These are phyloP conservation scores for Ganoderma meredithae DNA, from an alignment of 1,284 basidiomycete species.

Conservation along the genomic window DNA sequence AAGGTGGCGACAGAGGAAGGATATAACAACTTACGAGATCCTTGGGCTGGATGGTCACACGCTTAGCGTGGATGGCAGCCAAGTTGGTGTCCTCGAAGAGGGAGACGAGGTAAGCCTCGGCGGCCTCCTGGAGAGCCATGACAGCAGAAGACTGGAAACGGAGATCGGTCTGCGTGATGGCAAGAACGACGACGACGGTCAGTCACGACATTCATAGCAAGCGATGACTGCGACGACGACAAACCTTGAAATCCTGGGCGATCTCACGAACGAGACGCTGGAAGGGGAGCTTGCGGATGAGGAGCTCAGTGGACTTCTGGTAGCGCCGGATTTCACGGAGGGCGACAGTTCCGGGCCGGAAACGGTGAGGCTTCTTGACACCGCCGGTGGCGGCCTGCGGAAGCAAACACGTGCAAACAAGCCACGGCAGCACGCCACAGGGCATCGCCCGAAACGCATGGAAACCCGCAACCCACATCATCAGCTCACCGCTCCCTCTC, in stretches of 20 bases:
- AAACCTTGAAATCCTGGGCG: slow-evolving; percentile 95
- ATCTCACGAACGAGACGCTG: slow-evolving; percentile 96
- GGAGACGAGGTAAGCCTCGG: slow-evolving; percentile 97
- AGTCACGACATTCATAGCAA: slow-evolving; percentile 16
- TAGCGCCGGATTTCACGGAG: slow-evolving; percentile 98
- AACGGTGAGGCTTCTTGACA: slow-evolving; percentile 98
- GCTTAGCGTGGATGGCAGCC: slow-evolving; percentile 94
- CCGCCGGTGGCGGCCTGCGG: slow-evolving; percentile 85
- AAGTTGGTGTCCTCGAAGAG: slow-evolving; percentile 94
- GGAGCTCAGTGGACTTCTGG: slow-evolving; percentile 96
- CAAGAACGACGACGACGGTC: slow-evolving; percentile 17
- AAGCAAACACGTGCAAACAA: slow-evolving; percentile 32
- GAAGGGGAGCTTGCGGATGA: slow-evolving; percentile 97
- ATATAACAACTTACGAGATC: slow-evolving; percentile 59
- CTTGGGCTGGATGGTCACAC: slow-evolving; percentile 89
- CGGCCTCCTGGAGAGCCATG: slow-evolving; percentile 94
- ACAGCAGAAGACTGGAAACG: slow-evolving; percentile 98
- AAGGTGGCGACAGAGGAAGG: neutral
- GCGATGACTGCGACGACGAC: slow-evolving; percentile 22
- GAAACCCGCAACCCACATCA: slow-evolving; percentile 37
- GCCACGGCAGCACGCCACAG: slow-evolving; percentile 31
- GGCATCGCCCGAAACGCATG: slow-evolving; percentile 25
- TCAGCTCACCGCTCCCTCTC: slow-evolving; percentile 29
- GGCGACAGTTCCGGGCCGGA: slow-evolving; percentile 98
- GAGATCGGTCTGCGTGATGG: slow-evolving; percentile 73